Evolutionary conservation across 1,139 yeast genomes (phyloP), one percentile per base, ranked within the genome.

Genomic region (Nakaseomyces bracarensis): DNA sequence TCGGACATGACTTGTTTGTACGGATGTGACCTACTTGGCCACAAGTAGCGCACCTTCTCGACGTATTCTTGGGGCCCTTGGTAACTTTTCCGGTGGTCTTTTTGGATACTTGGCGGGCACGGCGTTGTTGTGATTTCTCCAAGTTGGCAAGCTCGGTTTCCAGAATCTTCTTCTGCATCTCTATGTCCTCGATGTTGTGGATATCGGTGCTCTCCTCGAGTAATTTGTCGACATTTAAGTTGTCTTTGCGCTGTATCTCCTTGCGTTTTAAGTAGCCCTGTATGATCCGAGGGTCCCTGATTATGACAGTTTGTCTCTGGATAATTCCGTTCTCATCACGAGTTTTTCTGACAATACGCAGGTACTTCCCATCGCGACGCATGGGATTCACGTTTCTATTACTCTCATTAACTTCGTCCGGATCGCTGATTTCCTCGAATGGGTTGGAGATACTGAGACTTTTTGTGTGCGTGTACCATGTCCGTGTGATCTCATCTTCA

Each of bases 11-110:
- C 42, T 76, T 70, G 61, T 86, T 87, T 8, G 97, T 89, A 57
- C 94, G 73, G 49, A 89, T 91, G 61, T 91, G 98, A 0, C 97
- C 98, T 53, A 83, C 74, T 3, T 91, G 94, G 21, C 97, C 97
- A 71, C 97, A 91, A 1, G 94, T 82, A 4, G 94, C 87, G 66
- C 97, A 91, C 56, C 86, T 75, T 58, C 97, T 71, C 6, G 84
- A 80, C 1, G 84, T 84, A 43, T 87, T 78, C 58, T 84, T 85
- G 11, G 27, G 13, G n/a, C 49, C 46, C 33, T 53, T 54, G 2
- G 50, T 30, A 13, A 46, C 49, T 41, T 50, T 51, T 20, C 53
- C 51, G 18, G 49, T 42, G 47, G 46, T 38, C 43, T 50, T 47
- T 56, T 80, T 81, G 13, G 86, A 84, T 40, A 76, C 74, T 57